phyloP scores from a whole-genome alignment of 305 asterid species.

The Nicotiana rustica region DNA sequence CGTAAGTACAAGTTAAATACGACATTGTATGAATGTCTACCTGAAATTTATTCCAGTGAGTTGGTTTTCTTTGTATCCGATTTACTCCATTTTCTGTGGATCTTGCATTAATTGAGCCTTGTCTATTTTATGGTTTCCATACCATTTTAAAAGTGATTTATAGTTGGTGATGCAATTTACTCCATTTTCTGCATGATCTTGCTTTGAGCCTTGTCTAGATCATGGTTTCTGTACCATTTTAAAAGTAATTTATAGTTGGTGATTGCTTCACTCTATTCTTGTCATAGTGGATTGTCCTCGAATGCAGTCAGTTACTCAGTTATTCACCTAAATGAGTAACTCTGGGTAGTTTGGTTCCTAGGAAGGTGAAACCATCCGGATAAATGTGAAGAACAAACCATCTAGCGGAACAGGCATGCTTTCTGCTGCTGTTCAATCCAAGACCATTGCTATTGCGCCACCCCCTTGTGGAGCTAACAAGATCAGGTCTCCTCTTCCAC shows the following conservation, averaged over 20 bases:
- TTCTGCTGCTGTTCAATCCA: slow-evolving; percentile 62
- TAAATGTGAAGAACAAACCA: slow-evolving; percentile 75
- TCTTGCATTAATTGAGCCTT: not conserved
- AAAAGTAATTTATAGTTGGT: not conserved
- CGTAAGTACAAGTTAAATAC: not conserved
- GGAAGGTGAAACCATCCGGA: slow-evolving; percentile 93
- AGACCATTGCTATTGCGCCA: slow-evolving; percentile 69
- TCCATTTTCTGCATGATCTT: not conserved
- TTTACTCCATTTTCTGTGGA: not conserved
- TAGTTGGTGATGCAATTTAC: not conserved
- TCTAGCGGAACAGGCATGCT: slow-evolving; percentile 81
- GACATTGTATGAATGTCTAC: not conserved
- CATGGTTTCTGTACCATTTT: not conserved
- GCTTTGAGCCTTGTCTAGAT: not conserved
- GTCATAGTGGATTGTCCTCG: not conserved
- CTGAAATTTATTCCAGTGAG: not conserved
- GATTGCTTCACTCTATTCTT: slow-evolving; percentile 4
- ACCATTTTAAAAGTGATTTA: not conserved
- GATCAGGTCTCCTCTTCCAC: slow-evolving; percentile 80
- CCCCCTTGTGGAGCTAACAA: slow-evolving; percentile 69
- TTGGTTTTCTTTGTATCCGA: not conserved
- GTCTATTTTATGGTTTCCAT: not conserved
- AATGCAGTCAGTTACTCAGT: slow-evolving; percentile 29
- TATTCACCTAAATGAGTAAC: slow-evolving; percentile 7
- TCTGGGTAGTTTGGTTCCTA: slow-evolving; percentile 39